phyloP scores from a whole-genome alignment of 2,329 filamentous ascomycete species.

The Orbilia blumenaviensis region DNA sequence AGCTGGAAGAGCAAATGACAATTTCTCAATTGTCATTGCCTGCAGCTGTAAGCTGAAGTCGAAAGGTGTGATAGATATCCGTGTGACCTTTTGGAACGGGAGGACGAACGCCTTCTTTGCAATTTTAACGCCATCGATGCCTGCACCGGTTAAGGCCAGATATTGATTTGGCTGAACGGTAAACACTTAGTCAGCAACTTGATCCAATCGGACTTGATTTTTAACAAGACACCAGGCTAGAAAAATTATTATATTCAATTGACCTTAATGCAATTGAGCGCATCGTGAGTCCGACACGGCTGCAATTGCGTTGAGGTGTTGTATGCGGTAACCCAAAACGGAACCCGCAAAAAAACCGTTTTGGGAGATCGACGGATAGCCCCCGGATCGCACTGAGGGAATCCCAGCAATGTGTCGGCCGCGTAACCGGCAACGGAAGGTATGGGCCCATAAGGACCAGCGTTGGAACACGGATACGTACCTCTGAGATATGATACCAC shows the following conservation, averaged over 20 bases:
- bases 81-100: conserved; percentile 71
- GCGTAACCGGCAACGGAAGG: conserved; percentile 9
- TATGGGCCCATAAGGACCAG: background rate
- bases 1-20: conserved; percentile 63
- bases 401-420: conserved; percentile 1
- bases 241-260: too few relatives aligned
- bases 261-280: too few relatives aligned
- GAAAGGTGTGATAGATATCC: conserved; percentile 73
- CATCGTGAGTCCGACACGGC: too few relatives aligned
- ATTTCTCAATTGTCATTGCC: conserved; percentile 89
- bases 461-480: conserved; percentile 5
- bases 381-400: background rate
- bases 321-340: background rate
- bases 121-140: conserved; percentile 77
- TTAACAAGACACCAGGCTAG: background rate
- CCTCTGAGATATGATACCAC: conserved; percentile 57
- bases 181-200: background rate
- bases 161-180: conserved; percentile 74
- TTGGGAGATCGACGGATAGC: conserved; percentile 1
- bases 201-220: background rate
- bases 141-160: conserved; percentile 84
- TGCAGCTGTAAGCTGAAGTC: conserved; percentile 85
- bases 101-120: conserved; percentile 78
- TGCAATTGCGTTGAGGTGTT: background rate
- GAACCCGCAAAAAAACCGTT: background rate